phyloP scores from a whole-genome alignment of 805 yeast genomes.

The Kuraishia capsulata region DNA sequence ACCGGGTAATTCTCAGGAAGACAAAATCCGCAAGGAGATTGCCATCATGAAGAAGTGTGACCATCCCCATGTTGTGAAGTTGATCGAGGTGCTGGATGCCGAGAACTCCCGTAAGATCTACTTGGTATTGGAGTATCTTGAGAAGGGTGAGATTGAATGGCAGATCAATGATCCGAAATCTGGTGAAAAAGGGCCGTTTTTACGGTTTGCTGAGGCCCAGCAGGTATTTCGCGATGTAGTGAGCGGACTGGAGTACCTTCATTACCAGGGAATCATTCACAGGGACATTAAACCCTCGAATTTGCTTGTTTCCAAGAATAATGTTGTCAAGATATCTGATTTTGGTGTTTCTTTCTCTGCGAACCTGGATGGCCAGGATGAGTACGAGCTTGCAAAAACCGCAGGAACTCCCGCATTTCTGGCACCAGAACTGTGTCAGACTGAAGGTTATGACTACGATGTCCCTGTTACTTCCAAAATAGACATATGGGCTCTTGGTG shows the following conservation, averaged over 20 bases:
- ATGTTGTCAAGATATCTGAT: conserved; percentile 85
- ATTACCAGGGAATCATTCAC: conserved; percentile 84
- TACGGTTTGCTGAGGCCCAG: conserved; percentile 59
- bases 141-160: conserved; percentile 90
- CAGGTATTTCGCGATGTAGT: conserved; percentile 75
- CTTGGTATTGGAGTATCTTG: conserved; percentile 81
- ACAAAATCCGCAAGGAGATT: conserved; percentile 74
- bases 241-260: conserved; percentile 83
- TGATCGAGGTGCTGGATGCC: conserved; percentile 86
- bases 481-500: conserved; percentile 97
- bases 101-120: conserved; percentile 75
- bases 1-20: conserved; percentile 39
- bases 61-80: conserved; percentile 87
- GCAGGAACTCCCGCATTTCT: conserved; percentile 98
- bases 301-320: conserved; percentile 58
- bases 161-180: conserved; percentile 27
- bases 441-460: conserved; percentile 32
- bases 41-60: conserved; percentile 88
- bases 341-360: conserved; percentile 87
- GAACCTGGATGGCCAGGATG: conserved; percentile 39
- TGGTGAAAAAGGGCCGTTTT: conserved; percentile 42
- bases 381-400: conserved; percentile 83
- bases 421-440: conserved; percentile 85
- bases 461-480: conserved; percentile 62
- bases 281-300: conserved; percentile 96